Conservation (phyloP, 176 grass and related monocot genomes). For the Secale cereale region DNA sequence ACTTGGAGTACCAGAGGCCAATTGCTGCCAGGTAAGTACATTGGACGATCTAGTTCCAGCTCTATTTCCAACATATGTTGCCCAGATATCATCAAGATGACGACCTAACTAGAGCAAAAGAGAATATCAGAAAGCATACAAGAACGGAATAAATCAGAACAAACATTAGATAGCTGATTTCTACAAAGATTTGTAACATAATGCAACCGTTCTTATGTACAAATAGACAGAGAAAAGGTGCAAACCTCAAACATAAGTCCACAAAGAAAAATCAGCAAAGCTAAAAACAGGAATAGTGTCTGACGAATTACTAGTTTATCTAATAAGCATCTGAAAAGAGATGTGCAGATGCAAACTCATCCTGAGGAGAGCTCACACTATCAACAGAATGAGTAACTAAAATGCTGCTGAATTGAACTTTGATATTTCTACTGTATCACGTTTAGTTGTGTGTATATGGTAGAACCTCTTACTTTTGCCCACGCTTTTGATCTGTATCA, state of each 20-base stretch:
- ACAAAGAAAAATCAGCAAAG: not conserved
- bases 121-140: slow-evolving; percentile 22
- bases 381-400: not conserved
- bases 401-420: not conserved
- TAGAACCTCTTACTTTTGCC: not conserved
- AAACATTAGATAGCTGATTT: slow-evolving; percentile 3
- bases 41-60: slow-evolving; percentile 41
- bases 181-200: not conserved
- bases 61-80: slow-evolving; percentile 77
- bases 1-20: slow-evolving; percentile 70
- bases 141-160: not conserved
- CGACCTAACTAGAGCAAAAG: slow-evolving; percentile 71
- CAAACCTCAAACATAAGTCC: not conserved
- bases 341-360: not conserved
- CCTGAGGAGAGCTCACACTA: not conserved
- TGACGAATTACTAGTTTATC: not conserved
- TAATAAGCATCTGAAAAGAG: not conserved
- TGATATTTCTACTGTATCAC: not conserved
- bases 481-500: not conserved
- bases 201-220: not conserved
- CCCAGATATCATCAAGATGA: slow-evolving; percentile 96
- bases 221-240: not conserved
- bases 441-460: not conserved
- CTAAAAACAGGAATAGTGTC: not conserved
- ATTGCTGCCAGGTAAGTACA: slow-evolving; percentile 64